Evolutionary conservation across 78 protist species (phyloP).

Genomic region (Paratrimastix pyriformis): DNA sequence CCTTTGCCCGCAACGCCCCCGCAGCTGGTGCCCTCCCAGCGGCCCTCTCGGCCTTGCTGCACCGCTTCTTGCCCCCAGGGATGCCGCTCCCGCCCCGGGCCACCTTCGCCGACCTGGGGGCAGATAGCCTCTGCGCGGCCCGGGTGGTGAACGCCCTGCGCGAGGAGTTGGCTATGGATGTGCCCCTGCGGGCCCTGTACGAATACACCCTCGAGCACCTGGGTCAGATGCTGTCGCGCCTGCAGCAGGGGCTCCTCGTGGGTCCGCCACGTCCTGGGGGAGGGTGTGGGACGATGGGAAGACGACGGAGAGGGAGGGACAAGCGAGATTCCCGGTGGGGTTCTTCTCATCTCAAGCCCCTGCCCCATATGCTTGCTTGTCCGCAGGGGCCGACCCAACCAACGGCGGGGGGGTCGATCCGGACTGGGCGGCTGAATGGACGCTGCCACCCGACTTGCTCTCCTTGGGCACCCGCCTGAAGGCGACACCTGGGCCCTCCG

Average conservation of each 20-base stretch:
- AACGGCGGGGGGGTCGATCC: background rate
- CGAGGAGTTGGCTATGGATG: background rate
- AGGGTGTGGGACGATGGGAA: background rate
- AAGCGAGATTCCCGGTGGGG: too few relatives aligned
- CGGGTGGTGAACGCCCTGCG: background rate
- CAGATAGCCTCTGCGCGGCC: background rate
- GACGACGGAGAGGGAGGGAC: too few relatives aligned
- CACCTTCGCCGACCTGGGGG: background rate
- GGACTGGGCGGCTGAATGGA: too few relatives aligned
- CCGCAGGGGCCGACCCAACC: background rate
- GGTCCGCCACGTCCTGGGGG: background rate
- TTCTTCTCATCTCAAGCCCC: too few relatives aligned
- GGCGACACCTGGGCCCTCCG: too few relatives aligned
- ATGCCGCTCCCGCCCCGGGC: background rate
- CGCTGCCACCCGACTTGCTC: too few relatives aligned
- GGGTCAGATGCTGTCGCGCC: background rate
- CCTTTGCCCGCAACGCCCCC: too few relatives aligned
- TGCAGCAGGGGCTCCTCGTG: background rate
- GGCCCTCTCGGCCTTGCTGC: background rate
- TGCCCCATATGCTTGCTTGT: too few relatives aligned
- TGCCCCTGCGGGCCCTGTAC: background rate
- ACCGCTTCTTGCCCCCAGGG: background rate
- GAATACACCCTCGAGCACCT: background rate
- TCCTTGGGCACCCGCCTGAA: too few relatives aligned
- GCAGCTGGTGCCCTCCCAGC: too few relatives aligned